Evolutionary conservation across 441 rosid genomes (phyloP).

Genomic region (Erysimum cheiri): DNA sequence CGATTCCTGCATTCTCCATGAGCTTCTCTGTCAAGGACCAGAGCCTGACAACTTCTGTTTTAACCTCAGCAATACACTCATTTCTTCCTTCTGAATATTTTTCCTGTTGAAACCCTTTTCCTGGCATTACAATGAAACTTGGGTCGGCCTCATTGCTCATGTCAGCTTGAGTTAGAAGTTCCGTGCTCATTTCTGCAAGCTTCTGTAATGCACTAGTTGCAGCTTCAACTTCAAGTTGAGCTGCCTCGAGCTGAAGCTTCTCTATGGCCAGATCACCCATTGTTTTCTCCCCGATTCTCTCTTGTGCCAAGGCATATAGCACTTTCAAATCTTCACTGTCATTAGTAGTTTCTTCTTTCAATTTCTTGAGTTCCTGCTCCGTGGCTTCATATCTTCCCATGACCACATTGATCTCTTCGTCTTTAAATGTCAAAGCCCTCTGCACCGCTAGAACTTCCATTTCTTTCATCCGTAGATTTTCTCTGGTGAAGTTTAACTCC

Average conservation of each 20-base stretch:
- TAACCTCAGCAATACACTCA: conserved; percentile 59
- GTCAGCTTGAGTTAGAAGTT: conserved; percentile 58
- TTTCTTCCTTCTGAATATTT: conserved; percentile 33
- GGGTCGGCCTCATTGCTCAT: conserved; percentile 50
- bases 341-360: conserved; percentile 64
- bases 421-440: conserved; percentile 65
- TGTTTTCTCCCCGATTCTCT: conserved; percentile 65
- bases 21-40: conserved; percentile 70
- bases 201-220: conserved; percentile 72
- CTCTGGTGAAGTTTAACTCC: conserved; percentile 66
- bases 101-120: conserved; percentile 15
- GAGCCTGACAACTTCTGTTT: conserved; percentile 60
- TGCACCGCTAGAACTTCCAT: conserved; percentile 66
- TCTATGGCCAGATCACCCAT: conserved; percentile 75
- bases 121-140: conserved; percentile 31
- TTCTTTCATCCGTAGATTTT: conserved; percentile 67
- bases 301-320: conserved; percentile 70
- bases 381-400: conserved; percentile 55
- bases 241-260: conserved; percentile 82
- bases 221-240: conserved; percentile 82
- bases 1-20: conserved; percentile 66
- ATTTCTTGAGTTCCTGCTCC: conserved; percentile 58
- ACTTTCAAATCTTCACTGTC: conserved; percentile 68
- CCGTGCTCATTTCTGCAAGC: conserved; percentile 70
- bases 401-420: conserved; percentile 64